Evolutionary conservation across 2,329 filamentous ascomycete genomes (phyloP).

Genomic region (Onygena corvina): DNA sequence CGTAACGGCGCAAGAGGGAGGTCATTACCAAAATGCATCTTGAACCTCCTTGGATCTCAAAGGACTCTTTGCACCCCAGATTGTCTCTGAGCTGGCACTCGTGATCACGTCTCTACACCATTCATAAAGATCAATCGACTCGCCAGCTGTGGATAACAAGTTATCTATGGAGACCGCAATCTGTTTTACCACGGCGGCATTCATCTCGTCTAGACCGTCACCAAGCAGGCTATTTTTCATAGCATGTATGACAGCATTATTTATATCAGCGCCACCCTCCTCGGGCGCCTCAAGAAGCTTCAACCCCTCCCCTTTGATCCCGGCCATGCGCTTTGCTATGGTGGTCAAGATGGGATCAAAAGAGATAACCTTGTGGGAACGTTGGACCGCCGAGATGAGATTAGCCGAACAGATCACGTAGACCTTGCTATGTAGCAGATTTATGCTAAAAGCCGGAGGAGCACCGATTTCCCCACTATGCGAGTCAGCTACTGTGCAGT

Average conservation of each 20-base stretch:
- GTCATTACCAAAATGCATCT: conserved; percentile 19
- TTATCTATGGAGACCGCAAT: conserved; percentile 6
- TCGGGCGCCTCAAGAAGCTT: background rate
- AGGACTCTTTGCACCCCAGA: conserved; percentile 23
- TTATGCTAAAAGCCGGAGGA: conserved; percentile 1
- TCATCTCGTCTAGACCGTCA: background rate
- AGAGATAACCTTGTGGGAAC: background rate
- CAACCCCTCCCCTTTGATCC: background rate
- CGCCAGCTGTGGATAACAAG: background rate
- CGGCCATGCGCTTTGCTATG: background rate
- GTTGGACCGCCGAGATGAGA: background rate
- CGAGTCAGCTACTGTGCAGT: background rate
- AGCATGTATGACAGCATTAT: background rate
- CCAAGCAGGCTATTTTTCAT: background rate
- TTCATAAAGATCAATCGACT: conserved; percentile 16
- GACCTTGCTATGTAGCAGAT: background rate
- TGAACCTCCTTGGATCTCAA: conserved; percentile 16
- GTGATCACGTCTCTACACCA: conserved; percentile 23
- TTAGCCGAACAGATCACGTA: background rate
- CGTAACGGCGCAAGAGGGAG: background rate
- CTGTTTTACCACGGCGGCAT: background rate
- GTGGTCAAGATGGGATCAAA: background rate
- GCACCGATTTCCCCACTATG: background rate
- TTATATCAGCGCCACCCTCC: background rate
- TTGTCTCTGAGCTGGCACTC: conserved; percentile 21